Evolutionary conservation across 768 basidiomycete genomes (phyloP), one percentile per base, ranked within the genome.

Genomic region (Rhodotorula babjevae): DNA sequence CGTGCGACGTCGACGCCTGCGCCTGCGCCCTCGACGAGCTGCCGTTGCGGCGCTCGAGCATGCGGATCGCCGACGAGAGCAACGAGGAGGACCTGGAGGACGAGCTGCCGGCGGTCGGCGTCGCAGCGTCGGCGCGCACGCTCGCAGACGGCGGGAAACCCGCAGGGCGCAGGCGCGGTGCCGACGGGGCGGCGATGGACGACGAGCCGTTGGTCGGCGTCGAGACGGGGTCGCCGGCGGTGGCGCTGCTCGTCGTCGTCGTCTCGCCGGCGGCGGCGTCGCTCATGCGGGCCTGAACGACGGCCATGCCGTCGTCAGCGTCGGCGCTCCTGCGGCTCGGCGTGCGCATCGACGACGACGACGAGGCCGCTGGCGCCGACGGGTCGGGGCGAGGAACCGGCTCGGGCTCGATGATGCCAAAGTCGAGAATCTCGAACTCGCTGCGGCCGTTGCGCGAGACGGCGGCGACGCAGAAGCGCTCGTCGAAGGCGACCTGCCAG

Each of bases 401-500:
- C 23, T 72, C 70, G 12, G 68, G 55, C 4, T 65, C 65, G 40
- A 68, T 67, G 12, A 62, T 25, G 15, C 71, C 71, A 60, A 80
- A 82, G 58, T 81, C 77, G 73, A 82, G 79, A 31, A 82, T 74
- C 53, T 82, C 82, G 67, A 80, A 83, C 55, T 82, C 82, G 29
- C 80, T 80, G 42, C 67, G 60, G 16, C 80, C 80, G 53, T 79
- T 79, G 8, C 82, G 73, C 58, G 81, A 81, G 18, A 80, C 80
- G 15, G 96, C 96, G 15, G 93, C 93, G 58, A 99, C 92, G 79
- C 93, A 92, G 86, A 92, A 92, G 69, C 93, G 84, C 0, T 93
- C 92, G 81, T 94, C 91, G 80, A 95, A 96, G 44, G 92, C 88
- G 57, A 98, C 92, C 82, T 98, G 95, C 95, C 95, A 99, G 33